These are phyloP conservation scores for Delphinella strobiligena DNA, from an alignment of 2,329 filamentous ascomycete species.

Conservation along the genomic window DNA sequence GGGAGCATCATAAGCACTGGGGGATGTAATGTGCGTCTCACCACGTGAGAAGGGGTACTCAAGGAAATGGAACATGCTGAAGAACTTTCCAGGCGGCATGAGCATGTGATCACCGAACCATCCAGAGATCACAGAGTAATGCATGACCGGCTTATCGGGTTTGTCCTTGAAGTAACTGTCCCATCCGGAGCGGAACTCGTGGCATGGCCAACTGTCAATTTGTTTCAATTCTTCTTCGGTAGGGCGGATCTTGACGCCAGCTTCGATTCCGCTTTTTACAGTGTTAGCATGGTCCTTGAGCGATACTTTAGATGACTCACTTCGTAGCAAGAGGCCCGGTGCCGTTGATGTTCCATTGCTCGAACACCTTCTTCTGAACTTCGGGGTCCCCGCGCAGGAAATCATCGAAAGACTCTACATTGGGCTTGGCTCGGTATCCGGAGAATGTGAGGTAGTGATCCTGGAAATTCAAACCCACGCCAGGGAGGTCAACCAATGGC, in stretches of 20 bases:
- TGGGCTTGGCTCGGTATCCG: slow-evolving; percentile 59
- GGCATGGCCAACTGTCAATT: slow-evolving; percentile 62
- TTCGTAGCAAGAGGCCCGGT: slow-evolving; percentile 69
- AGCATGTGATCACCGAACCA: slow-evolving; percentile 27
- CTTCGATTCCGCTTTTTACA: slow-evolving; percentile 50
- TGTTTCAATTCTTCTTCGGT: slow-evolving; percentile 54
- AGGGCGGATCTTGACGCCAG: slow-evolving; percentile 66
- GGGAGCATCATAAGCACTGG: slow-evolving; percentile 50
- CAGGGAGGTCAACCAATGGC: slow-evolving; percentile 57
- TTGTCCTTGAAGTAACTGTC: slow-evolving; percentile 75
- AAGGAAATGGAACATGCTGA: slow-evolving; percentile 74
- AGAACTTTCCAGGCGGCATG: slow-evolving; percentile 67
- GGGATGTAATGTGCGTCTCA: slow-evolving; percentile 56
- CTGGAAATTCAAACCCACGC: slow-evolving; percentile 66
- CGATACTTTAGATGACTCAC: background rate
- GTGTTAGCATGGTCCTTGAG: background rate
- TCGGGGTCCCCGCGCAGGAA: slow-evolving; percentile 64
- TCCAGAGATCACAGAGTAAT: slow-evolving; percentile 65
- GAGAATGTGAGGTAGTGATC: slow-evolving; percentile 65
- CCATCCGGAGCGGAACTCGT: slow-evolving; percentile 64
- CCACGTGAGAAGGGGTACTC: slow-evolving; percentile 68
- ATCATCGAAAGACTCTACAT: slow-evolving; percentile 68
- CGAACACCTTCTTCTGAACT: slow-evolving; percentile 59
- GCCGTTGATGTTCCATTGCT: slow-evolving; percentile 69
- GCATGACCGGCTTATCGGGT: slow-evolving; percentile 78